These are phyloP conservation scores for Aspergillus terreus DNA, from an alignment of 2,329 filamentous ascomycete genomes.

Conservation along the genomic window DNA sequence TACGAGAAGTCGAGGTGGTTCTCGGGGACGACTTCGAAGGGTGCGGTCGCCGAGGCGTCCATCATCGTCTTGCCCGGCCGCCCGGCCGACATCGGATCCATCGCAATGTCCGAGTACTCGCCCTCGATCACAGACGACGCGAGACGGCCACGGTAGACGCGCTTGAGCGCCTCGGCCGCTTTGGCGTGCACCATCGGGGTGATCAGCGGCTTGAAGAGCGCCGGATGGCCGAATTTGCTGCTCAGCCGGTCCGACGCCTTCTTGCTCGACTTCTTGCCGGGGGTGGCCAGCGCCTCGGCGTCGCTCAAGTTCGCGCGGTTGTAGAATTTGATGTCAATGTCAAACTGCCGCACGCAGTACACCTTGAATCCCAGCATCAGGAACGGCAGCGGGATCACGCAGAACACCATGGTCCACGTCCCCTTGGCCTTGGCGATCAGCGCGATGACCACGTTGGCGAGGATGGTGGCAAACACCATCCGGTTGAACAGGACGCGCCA, in stretches of 20 bases:
- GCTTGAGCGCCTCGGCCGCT: constrained; percentile 79
- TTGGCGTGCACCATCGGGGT: constrained; percentile 95
- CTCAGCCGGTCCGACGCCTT: constrained; percentile 59
- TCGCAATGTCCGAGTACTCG: constrained; percentile 69
- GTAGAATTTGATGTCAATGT: constrained; percentile 76
- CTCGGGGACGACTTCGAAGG: constrained; percentile 89
- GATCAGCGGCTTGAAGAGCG: constrained; percentile 81
- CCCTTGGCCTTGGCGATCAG: constrained; percentile 70
- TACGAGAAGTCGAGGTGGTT: constrained; percentile 83
- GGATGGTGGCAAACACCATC: constrained; percentile 74
- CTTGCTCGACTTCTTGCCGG: constrained; percentile 30
- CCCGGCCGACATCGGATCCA: constrained; percentile 70
- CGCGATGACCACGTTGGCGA: constrained; percentile 75
- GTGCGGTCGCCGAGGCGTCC: constrained; percentile 48
- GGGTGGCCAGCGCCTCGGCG: constrained; percentile 38
- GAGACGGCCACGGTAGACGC: constrained; percentile 79
- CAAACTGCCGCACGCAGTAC: constrained; percentile 73
- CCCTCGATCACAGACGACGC: constrained; percentile 43
- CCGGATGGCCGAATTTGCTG: constrained; percentile 84
- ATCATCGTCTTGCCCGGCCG: constrained; percentile 53
- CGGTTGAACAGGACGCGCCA: constrained; percentile 93
- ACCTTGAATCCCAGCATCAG: constrained; percentile 80
- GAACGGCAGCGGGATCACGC: constrained; percentile 71
- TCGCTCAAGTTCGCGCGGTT: constrained; percentile 60
- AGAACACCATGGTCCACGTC: constrained; percentile 62